A percentile compares a stretch with the other conserved stretches of the same genome.
Evolutionary conservation across 352 stramenopile species (phyloP).

Genomic region (Globisporangium paroecandrum): DNA sequence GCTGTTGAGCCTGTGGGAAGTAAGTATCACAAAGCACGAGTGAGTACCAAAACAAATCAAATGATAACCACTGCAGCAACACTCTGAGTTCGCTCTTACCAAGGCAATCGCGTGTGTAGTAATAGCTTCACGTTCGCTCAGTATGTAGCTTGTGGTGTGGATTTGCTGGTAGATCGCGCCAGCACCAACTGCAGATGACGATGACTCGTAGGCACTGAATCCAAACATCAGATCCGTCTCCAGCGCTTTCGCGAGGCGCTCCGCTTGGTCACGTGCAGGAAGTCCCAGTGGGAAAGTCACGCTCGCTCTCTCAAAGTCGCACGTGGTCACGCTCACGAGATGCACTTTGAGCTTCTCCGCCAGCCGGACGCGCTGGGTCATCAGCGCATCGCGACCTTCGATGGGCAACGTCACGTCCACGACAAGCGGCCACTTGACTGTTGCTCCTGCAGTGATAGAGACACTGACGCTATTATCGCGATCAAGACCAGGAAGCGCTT

Average conservation of each 20-base stretch:
- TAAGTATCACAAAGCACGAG: not conserved
- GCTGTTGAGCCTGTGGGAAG: conserved; percentile 37
- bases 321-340: conserved; percentile 55
- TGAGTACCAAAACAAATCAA: not conserved
- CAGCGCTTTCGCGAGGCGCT: conserved; percentile 48
- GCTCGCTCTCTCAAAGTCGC: conserved; percentile 30
- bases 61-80: not conserved
- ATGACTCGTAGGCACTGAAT: conserved; percentile 19
- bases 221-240: conserved; percentile 75
- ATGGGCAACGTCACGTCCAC: conserved; percentile 48
- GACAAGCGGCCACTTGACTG: conserved; percentile 24
- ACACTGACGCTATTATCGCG: not conserved
- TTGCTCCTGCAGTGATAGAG: not conserved
- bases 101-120: conserved; percentile 34
- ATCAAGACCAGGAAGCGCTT: not conserved
- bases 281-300: conserved; percentile 17
- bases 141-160: conserved; percentile 12
- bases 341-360: conserved; percentile 40
- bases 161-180: conserved; percentile 74
- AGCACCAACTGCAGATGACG: conserved; percentile 21
- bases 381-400: conserved; percentile 47
- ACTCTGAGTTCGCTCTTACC: conserved; percentile 14
- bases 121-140: conserved; percentile 27
- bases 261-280: conserved; percentile 28
- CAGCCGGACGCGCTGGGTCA: conserved; percentile 26